phyloP scores from a whole-genome alignment of 2,329 filamentous ascomycete species.

The Pyrenochaeta sp. region DNA sequence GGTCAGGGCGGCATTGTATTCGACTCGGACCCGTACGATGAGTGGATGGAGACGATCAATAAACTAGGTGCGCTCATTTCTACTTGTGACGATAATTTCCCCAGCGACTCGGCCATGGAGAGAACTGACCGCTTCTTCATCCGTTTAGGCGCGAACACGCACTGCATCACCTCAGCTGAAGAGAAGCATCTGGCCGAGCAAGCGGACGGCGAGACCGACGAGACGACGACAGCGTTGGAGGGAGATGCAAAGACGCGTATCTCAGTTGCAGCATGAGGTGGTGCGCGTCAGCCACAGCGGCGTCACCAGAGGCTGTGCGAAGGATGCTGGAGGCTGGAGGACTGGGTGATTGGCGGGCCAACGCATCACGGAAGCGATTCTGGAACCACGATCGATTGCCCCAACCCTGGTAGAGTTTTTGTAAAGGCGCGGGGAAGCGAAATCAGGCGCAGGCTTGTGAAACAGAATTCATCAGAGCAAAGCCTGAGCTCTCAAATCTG shows the following conservation, averaged over 20 bases:
- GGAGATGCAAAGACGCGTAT: slow-evolving; percentile 32
- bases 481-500: slow-evolving; percentile 10
- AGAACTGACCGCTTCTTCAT: slow-evolving; percentile 28
- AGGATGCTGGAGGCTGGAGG: slow-evolving; percentile 1
- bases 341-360: slow-evolving; percentile 4
- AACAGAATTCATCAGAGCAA: no score
- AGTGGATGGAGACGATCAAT: slow-evolving; percentile 97
- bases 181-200: slow-evolving; percentile 65
- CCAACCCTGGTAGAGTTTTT: not conserved
- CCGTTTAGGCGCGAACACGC: slow-evolving; percentile 75
- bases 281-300: slow-evolving; percentile 37
- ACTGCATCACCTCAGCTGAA: slow-evolving; percentile 86
- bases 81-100: slow-evolving; percentile 4
- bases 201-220: slow-evolving; percentile 28
- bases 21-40: slow-evolving; percentile 87
- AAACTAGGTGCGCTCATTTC: slow-evolving; percentile 69
- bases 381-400: slow-evolving; percentile 8
- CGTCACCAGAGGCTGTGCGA: slow-evolving; percentile 16
- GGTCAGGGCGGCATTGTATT: slow-evolving; percentile 46
- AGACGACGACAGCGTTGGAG: slow-evolving; percentile 6
- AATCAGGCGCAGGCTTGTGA: slow-evolving; percentile 8
- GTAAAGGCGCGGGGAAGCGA: slow-evolving; percentile 16
- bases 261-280: slow-evolving; percentile 39
- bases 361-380: slow-evolving; percentile 1
- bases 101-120: slow-evolving; percentile 7